phyloP scores from a whole-genome alignment of 176 grass and related monocot species.

The Metroxylon sagu region DNA sequence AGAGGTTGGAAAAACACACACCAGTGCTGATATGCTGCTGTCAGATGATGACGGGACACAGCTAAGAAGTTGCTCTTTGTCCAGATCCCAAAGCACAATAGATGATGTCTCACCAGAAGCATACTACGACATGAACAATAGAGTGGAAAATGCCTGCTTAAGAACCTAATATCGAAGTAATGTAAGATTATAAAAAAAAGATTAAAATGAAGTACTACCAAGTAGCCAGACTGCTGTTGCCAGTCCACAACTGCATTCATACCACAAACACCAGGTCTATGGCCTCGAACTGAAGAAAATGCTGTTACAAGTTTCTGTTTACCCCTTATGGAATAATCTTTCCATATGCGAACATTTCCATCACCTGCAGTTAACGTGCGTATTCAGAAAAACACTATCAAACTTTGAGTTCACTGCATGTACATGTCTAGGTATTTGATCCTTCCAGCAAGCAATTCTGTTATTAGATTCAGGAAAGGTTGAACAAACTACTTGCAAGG shows the following conservation, averaged over 20 bases:
- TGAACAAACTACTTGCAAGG: too few species aligned
- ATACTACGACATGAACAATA: constrained; percentile 47
- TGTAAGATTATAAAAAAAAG: too few species aligned
- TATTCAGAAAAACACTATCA: too few species aligned
- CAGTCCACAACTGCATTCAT: constrained; percentile 62
- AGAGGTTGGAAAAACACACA: constrained; percentile 34
- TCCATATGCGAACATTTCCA: constrained; percentile 94
- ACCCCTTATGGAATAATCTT: constrained; percentile 58
- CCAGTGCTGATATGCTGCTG: constrained; percentile 71
- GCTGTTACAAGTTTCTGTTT: constrained; percentile 90
- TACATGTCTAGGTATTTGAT: too few species aligned
- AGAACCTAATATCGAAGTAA: not conserved
- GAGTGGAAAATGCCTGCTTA: constrained; percentile 11
- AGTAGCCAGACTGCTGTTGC: constrained; percentile 90
- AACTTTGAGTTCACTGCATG: too few species aligned
- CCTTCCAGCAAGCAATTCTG: too few species aligned
- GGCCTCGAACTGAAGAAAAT: constrained; percentile 76
- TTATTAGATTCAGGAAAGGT: too few species aligned
- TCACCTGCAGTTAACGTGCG: constrained; percentile 38
- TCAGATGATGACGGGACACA: constrained; percentile 58
- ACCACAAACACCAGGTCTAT: constrained; percentile 36
- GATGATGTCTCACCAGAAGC: constrained; percentile 73
- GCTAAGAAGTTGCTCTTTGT: constrained; percentile 68
- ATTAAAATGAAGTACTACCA: constrained; percentile 38
- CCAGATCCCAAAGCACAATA: constrained; percentile 84